These are phyloP conservation scores for Solanum hybrid DNA, from an alignment of 305 asterid species.

Conservation along the genomic window DNA sequence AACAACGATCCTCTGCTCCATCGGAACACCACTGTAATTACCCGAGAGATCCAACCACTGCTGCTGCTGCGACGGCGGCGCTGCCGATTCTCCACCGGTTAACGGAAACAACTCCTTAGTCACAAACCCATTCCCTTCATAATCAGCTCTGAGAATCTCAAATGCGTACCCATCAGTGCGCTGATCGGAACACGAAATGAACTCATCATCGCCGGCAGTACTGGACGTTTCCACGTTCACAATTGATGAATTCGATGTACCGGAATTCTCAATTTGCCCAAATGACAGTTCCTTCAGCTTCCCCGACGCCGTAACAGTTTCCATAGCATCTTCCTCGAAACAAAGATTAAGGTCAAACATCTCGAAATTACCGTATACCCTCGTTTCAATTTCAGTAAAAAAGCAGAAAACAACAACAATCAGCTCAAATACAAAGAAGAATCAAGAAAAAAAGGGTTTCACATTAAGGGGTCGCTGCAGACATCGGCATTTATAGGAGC, in stretches of 20 bases:
- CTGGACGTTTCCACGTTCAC: conserved; percentile 50
- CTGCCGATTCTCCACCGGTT: conserved; percentile 7
- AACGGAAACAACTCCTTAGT: conserved; percentile 62
- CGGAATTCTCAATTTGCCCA: conserved; percentile 47
- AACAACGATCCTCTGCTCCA: conserved; percentile 29
- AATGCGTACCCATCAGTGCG: conserved; percentile 26
- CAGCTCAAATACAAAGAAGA: background rate
- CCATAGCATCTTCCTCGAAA: conserved; percentile 20
- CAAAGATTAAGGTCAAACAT: conserved; percentile 52
- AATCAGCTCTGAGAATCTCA: conserved; percentile 39
- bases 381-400: background rate
- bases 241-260: conserved; percentile 52
- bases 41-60: conserved; percentile 12
- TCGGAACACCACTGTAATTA: conserved; percentile 25
- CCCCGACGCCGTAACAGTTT: conserved; percentile 23
- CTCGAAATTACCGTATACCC: background rate
- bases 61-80: background rate
- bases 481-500: background rate
- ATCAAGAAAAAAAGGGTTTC: background rate
- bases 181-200: conserved; percentile 6
- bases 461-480: background rate
- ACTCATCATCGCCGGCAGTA: conserved; percentile 52
- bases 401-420: background rate
- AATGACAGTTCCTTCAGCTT: conserved; percentile 11
- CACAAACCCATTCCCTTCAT: conserved; percentile 36